Base-by-base conservation (phyloP, 169 alveolate species). In the Cryptosporidium sp. region DNA sequence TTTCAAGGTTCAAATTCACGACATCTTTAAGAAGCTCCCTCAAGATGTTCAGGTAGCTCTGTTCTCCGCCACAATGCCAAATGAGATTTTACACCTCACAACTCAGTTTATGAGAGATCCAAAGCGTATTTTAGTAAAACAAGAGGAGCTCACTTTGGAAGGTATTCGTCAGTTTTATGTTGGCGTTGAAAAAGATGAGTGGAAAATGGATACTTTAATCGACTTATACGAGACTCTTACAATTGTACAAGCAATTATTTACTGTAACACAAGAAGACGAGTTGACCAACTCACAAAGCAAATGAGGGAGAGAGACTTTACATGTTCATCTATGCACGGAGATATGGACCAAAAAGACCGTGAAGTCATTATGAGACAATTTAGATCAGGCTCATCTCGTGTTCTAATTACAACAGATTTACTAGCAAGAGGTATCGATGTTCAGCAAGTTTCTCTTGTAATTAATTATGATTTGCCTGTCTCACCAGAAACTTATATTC, bases 341-440 rank as follows among this genome's bases (percentile, higher is more conserved):
- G 99, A 98, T 70, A 95, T 97, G 99, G 98, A 97, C 65, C 99
- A 98, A 93, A 95, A 98, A 93, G 97, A 96, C 72, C 96, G 99
- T 85, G 99, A 99, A 87, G 95, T 96, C 70, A 96, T 98, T 75
- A 97, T 98, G 99, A 94, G 98, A 72, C 99, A 99, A 92, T 98
- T 98, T 96, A 97, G 99, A 85, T 96, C 98, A 45, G 99, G 99
- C 16, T 95, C 98, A 53, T 94, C 99, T 72, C 99, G 99, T 91
- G 99, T 98, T 39, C 94, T 99, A 85, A 97, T 99, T 91, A 97
- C 99, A 39, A 98, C 99, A 14, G 99, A 99, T 92, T 95, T 98
- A 87, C 94, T 98, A 91, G 99, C 99, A 9, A 96, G 99, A 89
- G 99, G 99, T 51, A 97, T 98, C 68, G 99, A 99, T 91, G 99